Conservation (phyloP, 129 eudicot species). For the Calendula officinalis region DNA sequence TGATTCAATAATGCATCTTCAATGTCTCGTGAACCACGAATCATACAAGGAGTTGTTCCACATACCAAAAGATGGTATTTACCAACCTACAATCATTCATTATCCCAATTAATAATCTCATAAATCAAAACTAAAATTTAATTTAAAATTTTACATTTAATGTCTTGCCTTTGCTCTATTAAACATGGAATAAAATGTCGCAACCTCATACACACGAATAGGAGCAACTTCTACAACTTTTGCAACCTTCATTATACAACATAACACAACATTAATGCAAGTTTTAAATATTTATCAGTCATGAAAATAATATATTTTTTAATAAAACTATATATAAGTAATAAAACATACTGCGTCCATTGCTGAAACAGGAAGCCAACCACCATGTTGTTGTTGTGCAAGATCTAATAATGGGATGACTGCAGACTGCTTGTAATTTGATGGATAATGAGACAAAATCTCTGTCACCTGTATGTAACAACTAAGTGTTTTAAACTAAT, state of each 20-base stretch:
- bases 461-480: conserved; percentile 64
- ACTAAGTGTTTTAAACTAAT: background rate
- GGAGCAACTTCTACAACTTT: conserved; percentile 96
- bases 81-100: conserved; percentile 63
- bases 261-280: conserved; percentile 11
- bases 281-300: no score
- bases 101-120: conserved; percentile 1
- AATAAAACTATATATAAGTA: background rate
- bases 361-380: conserved; percentile 99
- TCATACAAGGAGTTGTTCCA: conserved; percentile 99
- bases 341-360: conserved; percentile 70
- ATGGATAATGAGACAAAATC: conserved; percentile 85
- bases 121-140: conserved; percentile 10
- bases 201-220: conserved; percentile 99
- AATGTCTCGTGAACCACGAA: conserved; percentile 95
- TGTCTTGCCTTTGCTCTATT: conserved; percentile 77
- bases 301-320: background rate
- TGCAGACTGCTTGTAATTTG: conserved; percentile 99
- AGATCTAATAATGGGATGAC: conserved; percentile 96
- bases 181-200: conserved; percentile 97
- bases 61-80: conserved; percentile 99
- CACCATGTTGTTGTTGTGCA: conserved; percentile 98
- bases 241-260: conserved; percentile 61
- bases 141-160: background rate
- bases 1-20: conserved; percentile 87